Percentiles rank a stretch among this genome's conserved stretches.
Conservation (phyloP, 2,329 filamentous ascomycete species). For the Colletotrichum sojae region DNA sequence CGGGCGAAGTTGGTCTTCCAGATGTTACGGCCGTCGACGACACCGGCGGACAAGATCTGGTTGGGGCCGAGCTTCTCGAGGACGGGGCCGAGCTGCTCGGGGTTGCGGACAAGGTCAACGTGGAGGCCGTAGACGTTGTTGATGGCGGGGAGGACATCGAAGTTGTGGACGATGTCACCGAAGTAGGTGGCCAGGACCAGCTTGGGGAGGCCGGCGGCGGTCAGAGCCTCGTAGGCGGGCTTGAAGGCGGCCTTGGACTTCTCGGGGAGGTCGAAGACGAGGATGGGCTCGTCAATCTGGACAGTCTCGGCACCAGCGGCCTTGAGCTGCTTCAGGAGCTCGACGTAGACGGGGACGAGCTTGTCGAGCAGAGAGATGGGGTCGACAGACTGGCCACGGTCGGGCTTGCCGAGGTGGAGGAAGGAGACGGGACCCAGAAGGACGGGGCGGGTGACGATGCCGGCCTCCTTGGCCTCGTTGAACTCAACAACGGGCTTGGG, state of each 20-base stretch:
- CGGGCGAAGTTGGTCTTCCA: slow-evolving; percentile 99
- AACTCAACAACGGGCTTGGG: slow-evolving; percentile 97
- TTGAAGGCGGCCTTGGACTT: slow-evolving; percentile 98
- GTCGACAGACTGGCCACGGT: slow-evolving; percentile 92
- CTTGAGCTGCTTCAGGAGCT: slow-evolving; percentile 95
- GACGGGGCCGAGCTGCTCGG: slow-evolving; percentile 94
- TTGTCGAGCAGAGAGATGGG: slow-evolving; percentile 95
- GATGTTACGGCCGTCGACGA: slow-evolving; percentile 99
- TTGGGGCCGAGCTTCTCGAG: slow-evolving; percentile 86
- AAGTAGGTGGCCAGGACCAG: slow-evolving; percentile 97
- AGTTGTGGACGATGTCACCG: slow-evolving; percentile 99
- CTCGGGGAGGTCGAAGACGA: slow-evolving; percentile 92
- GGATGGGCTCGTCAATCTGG: slow-evolving; percentile 97
- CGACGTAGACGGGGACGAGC: slow-evolving; percentile 93
- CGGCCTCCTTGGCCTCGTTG: slow-evolving; percentile 97
- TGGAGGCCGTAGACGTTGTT: slow-evolving; percentile 79
- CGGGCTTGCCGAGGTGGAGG: slow-evolving; percentile 97
- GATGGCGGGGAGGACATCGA: slow-evolving; percentile 86
- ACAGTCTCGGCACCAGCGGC: slow-evolving; percentile 95
- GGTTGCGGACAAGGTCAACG: slow-evolving; percentile 97
- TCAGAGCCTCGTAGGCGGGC: slow-evolving; percentile 94
- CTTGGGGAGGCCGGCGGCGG: slow-evolving; percentile 84
- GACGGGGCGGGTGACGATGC: slow-evolving; percentile 92
- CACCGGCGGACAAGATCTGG: slow-evolving; percentile 93
- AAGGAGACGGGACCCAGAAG: slow-evolving; percentile 97